A percentile compares a stretch with the other conserved stretches of the same genome.
phyloP scores from a whole-genome alignment of 148 eudicot species.

The Vaccinium macrocarpon region DNA sequence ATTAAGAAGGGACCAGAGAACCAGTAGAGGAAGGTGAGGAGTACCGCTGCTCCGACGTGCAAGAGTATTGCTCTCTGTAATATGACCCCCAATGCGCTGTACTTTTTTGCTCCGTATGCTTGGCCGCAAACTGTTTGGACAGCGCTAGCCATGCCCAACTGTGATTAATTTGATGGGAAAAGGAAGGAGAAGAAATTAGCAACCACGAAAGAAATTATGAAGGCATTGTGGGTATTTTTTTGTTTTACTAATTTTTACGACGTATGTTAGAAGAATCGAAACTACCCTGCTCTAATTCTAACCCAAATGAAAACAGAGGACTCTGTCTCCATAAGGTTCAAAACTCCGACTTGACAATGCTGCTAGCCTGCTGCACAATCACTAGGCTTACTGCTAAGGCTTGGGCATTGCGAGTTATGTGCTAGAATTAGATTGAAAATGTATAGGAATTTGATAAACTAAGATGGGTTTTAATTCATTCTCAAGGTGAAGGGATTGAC shows the following conservation, averaged over 20 bases:
- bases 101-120: slow-evolving; percentile 53
- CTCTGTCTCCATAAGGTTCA: no score
- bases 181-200: background rate
- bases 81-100: slow-evolving; percentile 48
- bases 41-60: slow-evolving; percentile 43
- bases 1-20: slow-evolving; percentile 32
- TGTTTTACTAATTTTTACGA: no score
- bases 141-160: slow-evolving; percentile 71
- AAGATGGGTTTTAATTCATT: no score
- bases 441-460: background rate
- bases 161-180: background rate
- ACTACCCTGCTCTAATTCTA: no score
- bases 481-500: no score
- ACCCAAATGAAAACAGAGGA: no score
- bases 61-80: slow-evolving; percentile 53
- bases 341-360: no score
- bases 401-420: background rate
- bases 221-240: no score
- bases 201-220: background rate
- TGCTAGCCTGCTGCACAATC: background rate
- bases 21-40: slow-evolving; percentile 46
- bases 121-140: slow-evolving; percentile 68
- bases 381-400: background rate
- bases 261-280: no score
- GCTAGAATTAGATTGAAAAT: background rate